Conservation (phyloP, 108 stramenopile species). For the Stephanodiscus triporus region DNA sequence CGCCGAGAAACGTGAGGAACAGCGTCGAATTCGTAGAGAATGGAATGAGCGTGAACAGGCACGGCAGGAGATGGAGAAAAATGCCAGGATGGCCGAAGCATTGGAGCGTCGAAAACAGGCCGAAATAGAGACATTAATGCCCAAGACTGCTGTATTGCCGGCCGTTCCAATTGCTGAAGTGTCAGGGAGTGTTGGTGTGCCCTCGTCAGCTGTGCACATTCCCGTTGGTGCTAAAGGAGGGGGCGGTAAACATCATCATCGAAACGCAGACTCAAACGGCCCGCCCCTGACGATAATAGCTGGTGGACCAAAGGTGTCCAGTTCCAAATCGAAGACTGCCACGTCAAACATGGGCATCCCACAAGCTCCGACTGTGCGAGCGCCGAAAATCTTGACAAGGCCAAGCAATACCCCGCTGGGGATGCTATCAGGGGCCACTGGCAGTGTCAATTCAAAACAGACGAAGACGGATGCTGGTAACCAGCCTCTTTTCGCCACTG, state of each 20-base stretch:
- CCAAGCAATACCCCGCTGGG: constrained; percentile 22
- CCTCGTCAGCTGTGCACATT: constrained; percentile 25
- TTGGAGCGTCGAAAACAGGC: constrained; percentile 27
- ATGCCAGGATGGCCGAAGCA: constrained; percentile 56
- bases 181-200: background rate
- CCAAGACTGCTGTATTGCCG: constrained; percentile 4
- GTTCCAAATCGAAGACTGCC: constrained; percentile 10
- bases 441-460: constrained; percentile 6
- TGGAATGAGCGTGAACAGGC: constrained; percentile 82
- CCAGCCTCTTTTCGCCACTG: constrained; percentile 39
- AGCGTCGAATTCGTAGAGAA: constrained; percentile 77
- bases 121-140: constrained; percentile 37
- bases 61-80: constrained; percentile 65
- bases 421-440: background rate
- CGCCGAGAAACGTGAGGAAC: constrained; percentile 79
- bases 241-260: constrained; percentile 6
- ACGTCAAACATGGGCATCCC: constrained; percentile 50
- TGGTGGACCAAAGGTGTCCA: constrained; percentile 20
- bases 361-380: constrained; percentile 37
- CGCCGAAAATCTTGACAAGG: constrained; percentile 45
- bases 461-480: constrained; percentile 2
- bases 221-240: constrained; percentile 14
- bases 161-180: background rate
- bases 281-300: constrained; percentile 45
- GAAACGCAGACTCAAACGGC: constrained; percentile 21